Conservation (phyloP, 176 grass and related monocot species). For the Areca catechu region DNA sequence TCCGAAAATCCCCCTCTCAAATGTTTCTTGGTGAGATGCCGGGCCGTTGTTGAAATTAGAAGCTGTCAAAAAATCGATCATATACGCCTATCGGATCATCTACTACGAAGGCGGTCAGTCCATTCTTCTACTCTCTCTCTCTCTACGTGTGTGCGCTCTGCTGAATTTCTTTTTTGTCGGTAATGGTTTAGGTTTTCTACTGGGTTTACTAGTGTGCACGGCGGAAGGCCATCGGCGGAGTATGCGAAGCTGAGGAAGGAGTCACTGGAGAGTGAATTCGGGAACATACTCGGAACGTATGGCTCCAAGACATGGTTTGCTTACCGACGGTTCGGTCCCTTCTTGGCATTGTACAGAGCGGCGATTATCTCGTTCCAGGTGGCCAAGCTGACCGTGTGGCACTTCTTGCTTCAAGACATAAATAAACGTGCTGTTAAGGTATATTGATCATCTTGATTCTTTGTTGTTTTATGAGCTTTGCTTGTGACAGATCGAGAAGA, state of each 20-base stretch:
- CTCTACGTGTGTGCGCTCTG: too few relatives aligned
- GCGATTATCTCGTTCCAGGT: conserved; percentile 81
- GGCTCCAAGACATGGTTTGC: conserved; percentile 56
- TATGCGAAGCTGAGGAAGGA: conserved; percentile 89
- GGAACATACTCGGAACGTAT: conserved; percentile 57
- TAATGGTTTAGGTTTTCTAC: conserved; percentile 43
- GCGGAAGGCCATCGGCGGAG: conserved; percentile 66
- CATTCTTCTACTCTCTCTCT: too few relatives aligned
- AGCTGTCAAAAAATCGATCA: too few relatives aligned
- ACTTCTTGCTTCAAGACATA: conserved; percentile 54
- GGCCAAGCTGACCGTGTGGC: conserved; percentile 75
- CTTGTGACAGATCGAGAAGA: too few relatives aligned
- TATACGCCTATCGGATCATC: too few relatives aligned
- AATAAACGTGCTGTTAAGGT: conserved; percentile 69
- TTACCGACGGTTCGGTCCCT: conserved; percentile 60
- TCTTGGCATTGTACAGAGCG: conserved; percentile 79
- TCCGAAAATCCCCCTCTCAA: too few relatives aligned
- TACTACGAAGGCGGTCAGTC: too few relatives aligned
- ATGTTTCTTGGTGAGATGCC: too few relatives aligned
- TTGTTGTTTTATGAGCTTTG: too few relatives aligned
- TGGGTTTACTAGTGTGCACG: conserved; percentile 79
- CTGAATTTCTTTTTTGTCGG: too few relatives aligned
- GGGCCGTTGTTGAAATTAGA: too few relatives aligned
- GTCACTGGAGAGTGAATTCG: conserved; percentile 67
- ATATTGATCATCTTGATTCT: conserved; percentile 6